Evolutionary conservation across 257 asterid species (phyloP).

Genomic region (Solanum pennellii): DNA sequence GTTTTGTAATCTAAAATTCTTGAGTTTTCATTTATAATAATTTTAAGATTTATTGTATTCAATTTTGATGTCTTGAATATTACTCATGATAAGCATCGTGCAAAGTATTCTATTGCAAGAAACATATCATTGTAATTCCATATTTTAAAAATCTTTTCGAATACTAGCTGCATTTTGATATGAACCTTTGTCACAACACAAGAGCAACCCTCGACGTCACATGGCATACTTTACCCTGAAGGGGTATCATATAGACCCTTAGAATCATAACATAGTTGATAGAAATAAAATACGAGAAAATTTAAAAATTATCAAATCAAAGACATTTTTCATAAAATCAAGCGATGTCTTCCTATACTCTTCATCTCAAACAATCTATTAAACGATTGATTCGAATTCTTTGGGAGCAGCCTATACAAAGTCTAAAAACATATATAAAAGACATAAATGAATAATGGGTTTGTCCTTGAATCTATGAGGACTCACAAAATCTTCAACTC

Average conservation of each 20-base stretch:
- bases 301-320: too few relatives aligned
- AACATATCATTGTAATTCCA: too few relatives aligned
- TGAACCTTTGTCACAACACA: not conserved
- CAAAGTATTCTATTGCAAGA: too few relatives aligned
- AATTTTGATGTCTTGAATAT: too few relatives aligned
- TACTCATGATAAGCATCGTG: too few relatives aligned
- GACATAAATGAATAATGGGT: not conserved
- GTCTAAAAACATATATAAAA: not conserved
- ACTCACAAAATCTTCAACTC: not conserved
- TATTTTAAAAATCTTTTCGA: too few relatives aligned
- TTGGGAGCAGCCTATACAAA: not conserved
- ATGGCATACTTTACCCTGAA: not conserved
- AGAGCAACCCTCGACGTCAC: not conserved
- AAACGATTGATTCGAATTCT: not conserved
- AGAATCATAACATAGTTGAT: not conserved
- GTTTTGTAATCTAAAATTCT: too few relatives aligned
- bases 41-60: too few relatives aligned
- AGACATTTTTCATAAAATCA: not conserved
- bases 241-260: not conserved
- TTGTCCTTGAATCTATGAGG: not conserved
- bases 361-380: not conserved
- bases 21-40: too few relatives aligned
- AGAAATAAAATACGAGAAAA: not conserved
- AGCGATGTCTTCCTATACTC: not conserved
- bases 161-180: too few relatives aligned